phyloP scores from a whole-genome alignment of 305 asterid species.

The Fraxinus albicans region DNA sequence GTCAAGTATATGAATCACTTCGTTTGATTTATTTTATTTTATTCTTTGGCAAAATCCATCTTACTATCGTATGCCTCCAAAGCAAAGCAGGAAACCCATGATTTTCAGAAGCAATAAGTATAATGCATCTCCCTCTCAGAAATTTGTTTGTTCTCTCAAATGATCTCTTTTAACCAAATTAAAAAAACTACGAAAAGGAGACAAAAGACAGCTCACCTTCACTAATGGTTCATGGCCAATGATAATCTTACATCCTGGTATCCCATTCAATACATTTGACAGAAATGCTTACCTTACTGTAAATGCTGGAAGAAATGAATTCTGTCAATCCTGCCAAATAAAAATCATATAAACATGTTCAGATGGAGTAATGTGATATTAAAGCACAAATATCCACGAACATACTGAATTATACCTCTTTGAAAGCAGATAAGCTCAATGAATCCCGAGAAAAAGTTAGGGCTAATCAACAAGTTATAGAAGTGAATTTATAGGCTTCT shows the following conservation, averaged over 20 bases:
- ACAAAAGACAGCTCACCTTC: neutral
- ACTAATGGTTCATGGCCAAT: neutral
- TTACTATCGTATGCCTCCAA: neutral
- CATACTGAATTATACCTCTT: neutral
- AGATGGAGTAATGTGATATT: neutral
- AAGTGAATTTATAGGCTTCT: neutral
- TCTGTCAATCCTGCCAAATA: conserved; percentile 15
- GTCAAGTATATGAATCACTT: neutral
- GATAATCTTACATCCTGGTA: neutral
- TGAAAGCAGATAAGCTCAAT: neutral
- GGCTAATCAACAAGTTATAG: neutral
- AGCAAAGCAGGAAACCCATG: neutral
- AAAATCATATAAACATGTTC: conserved; percentile 9
- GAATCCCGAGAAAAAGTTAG: neutral
- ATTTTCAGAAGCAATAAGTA: neutral
- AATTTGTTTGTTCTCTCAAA: neutral
- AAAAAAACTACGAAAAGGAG: neutral
- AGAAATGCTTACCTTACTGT: conserved; percentile 2
- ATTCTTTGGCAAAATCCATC: neutral
- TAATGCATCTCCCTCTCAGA: neutral
- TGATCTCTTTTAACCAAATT: neutral
- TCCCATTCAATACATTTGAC: neutral
- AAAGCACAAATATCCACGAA: neutral
- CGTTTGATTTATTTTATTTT: neutral
- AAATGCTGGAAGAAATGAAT: neutral